Evolutionary conservation across 768 basidiomycete genomes (phyloP).

Genomic region (Dentipellis fragilis): DNA sequence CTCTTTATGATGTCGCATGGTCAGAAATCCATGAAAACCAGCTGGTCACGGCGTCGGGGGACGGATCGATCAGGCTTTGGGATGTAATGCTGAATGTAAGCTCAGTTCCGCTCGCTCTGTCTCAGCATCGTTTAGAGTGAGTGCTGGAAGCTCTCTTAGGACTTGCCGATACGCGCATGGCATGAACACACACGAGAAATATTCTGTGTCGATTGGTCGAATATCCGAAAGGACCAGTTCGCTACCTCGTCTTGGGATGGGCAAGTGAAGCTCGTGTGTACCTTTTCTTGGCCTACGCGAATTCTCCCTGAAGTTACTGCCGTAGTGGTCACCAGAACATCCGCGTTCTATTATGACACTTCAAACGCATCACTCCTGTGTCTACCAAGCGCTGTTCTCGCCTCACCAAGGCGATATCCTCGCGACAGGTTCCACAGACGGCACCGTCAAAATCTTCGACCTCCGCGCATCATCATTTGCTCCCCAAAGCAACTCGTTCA

Average conservation of each 20-base stretch:
- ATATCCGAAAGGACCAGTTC: slow-evolving; percentile 82
- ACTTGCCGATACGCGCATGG: slow-evolving; percentile 85
- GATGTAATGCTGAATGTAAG: slow-evolving; percentile 77
- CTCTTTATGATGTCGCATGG: slow-evolving; percentile 88
- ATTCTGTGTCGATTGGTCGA: slow-evolving; percentile 93
- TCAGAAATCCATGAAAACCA: slow-evolving; percentile 94
- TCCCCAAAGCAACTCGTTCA: slow-evolving; percentile 43
- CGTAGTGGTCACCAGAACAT: slow-evolving; percentile 80
- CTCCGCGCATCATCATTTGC: slow-evolving; percentile 55
- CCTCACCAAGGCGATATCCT: slow-evolving; percentile 80
- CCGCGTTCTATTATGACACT: slow-evolving; percentile 73
- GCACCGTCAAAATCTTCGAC: slow-evolving; percentile 78
- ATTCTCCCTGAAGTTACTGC: background rate
- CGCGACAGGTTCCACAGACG: slow-evolving; percentile 81
- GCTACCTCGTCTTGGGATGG: slow-evolving; percentile 91
- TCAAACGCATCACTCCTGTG: slow-evolving; percentile 75
- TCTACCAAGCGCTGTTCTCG: slow-evolving; percentile 87
- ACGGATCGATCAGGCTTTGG: slow-evolving; percentile 86
- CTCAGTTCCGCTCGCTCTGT: background rate
- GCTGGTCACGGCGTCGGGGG: slow-evolving; percentile 79
- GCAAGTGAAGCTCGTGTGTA: slow-evolving; percentile 71
- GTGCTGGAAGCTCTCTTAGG: slow-evolving; percentile 38
- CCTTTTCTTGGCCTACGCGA: background rate
- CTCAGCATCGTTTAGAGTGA: slow-evolving; percentile 18
- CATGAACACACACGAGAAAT: slow-evolving; percentile 91